phyloP scores from a whole-genome alignment of 2,329 filamentous ascomycete species.

The Fusarium albosuccineum region DNA sequence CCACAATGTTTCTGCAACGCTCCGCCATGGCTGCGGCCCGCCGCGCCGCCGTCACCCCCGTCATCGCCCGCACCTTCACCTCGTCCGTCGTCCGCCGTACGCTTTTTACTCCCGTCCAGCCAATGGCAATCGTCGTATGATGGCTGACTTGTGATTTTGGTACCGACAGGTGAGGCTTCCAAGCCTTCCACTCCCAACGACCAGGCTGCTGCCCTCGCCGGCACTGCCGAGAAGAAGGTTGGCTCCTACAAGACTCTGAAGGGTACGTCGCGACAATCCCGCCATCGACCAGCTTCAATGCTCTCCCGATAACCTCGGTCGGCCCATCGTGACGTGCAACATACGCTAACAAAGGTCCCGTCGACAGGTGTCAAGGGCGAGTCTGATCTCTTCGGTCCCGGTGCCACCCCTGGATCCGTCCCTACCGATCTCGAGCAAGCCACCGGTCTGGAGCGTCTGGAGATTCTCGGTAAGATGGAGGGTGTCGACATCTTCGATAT shows the following conservation, averaged over 20 bases:
- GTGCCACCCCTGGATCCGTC: constrained; percentile 84
- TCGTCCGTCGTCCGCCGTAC: constrained; percentile 73
- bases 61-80: constrained; percentile 70
- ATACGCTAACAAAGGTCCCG: constrained; percentile 38
- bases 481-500: constrained; percentile 98
- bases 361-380: constrained; percentile 81
- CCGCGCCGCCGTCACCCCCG: constrained; percentile 66
- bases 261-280: constrained; percentile 57
- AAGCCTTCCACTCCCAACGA: constrained; percentile 53
- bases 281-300: constrained; percentile 26
- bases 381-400: constrained; percentile 87
- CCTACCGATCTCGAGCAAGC: constrained; percentile 96
- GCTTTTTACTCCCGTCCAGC: constrained; percentile 46
- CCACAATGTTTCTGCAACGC: constrained; percentile 72
- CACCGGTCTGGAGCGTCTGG: constrained; percentile 97
- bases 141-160: constrained; percentile 44
- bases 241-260: constrained; percentile 60
- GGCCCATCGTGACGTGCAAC: constrained; percentile 31
- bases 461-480: constrained; percentile 99
- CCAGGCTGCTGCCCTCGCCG: constrained; percentile 54
- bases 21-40: constrained; percentile 71
- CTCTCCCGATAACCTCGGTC: constrained; percentile 42
- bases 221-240: constrained; percentile 60
- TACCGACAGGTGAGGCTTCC: constrained; percentile 53
- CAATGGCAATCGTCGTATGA: constrained; percentile 50